A percentile compares a stretch with the other conserved stretches of the same genome.
Evolutionary conservation across 1,284 basidiomycete genomes (phyloP).

Genomic region (Violaceomyces palustris): DNA sequence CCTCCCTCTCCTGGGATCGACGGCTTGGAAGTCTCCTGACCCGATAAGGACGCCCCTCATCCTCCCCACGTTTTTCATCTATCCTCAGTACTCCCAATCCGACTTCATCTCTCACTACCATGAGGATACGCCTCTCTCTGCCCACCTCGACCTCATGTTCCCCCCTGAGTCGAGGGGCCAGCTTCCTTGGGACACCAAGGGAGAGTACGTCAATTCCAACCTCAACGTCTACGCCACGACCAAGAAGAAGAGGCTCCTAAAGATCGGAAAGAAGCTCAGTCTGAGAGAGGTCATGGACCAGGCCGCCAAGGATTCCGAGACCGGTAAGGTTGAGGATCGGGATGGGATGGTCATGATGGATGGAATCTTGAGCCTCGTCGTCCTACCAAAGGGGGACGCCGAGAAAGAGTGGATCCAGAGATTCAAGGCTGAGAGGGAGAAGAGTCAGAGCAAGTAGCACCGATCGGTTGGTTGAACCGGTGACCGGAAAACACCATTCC

Average conservation of each 20-base stretch:
- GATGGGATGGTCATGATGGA: conserved; percentile 84
- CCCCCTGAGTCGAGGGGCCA: conserved; percentile 61
- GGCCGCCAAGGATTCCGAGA: conserved; percentile 56
- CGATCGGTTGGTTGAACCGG: not conserved
- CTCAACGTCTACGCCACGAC: conserved; percentile 82
- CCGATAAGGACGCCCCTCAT: conserved; percentile 62
- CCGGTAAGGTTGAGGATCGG: conserved; percentile 58
- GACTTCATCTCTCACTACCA: conserved; percentile 82
- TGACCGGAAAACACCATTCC: too few relatives aligned
- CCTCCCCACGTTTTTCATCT: conserved; percentile 84
- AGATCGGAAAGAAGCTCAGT: conserved; percentile 82
- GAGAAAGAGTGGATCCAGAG: conserved; percentile 75
- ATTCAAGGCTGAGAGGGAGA: conserved; percentile 61
- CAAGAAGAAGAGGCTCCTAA: conserved; percentile 68
- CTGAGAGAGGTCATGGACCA: conserved; percentile 66
- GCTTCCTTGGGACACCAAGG: conserved; percentile 70
- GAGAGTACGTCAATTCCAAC: conserved; percentile 67
- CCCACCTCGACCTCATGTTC: conserved; percentile 77
- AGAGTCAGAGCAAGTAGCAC: not conserved
- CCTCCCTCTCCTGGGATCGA: conserved; percentile 22
- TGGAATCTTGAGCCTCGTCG: conserved; percentile 77
- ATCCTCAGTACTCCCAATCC: conserved; percentile 80
- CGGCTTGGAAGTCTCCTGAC: conserved; percentile 37
- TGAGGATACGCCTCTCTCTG: conserved; percentile 75
- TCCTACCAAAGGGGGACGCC: conserved; percentile 78